Percentiles rank a stretch among this genome's conserved stretches.
Conservation (phyloP, 2,329 filamentous ascomycete genomes). For the Trichoderma koningii region DNA sequence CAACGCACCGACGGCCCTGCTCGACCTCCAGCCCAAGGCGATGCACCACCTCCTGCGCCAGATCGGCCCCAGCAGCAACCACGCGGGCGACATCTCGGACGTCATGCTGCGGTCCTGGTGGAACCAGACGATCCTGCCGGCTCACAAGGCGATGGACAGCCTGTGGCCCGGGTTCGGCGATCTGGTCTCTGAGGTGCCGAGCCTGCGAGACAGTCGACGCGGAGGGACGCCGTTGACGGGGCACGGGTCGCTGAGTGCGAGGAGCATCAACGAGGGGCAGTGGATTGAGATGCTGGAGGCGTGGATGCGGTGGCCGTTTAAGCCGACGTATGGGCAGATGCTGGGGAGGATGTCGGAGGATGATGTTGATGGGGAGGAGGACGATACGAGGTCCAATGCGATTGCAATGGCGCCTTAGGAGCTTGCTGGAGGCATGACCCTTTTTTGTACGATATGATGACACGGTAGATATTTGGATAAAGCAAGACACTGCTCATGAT, state of each 20-base stretch:
- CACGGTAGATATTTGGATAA: background rate
- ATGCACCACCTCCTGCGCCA: constrained; percentile 52
- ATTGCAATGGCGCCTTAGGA: constrained; percentile 28
- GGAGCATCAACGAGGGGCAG: constrained; percentile 56
- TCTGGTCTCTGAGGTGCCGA: constrained; percentile 51
- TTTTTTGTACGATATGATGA: background rate
- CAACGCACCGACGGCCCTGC: constrained; percentile 54
- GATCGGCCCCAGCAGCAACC: constrained; percentile 44
- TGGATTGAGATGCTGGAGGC: constrained; percentile 59
- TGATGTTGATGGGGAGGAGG: constrained; percentile 33
- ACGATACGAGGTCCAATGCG: constrained; percentile 33
- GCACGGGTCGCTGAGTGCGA: constrained; percentile 46
- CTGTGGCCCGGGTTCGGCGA: constrained; percentile 63
- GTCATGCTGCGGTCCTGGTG: constrained; percentile 50
- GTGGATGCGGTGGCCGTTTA: constrained; percentile 68
- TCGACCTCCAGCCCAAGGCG: constrained; percentile 67
- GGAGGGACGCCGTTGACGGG: constrained; percentile 50
- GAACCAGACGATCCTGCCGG: constrained; percentile 46
- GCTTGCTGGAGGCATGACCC: background rate
- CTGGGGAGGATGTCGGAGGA: constrained; percentile 47
- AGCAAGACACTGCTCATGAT: background rate
- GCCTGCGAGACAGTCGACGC: constrained; percentile 48
- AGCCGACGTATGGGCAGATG: constrained; percentile 52
- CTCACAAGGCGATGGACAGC: constrained; percentile 50
- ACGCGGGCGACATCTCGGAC: constrained; percentile 54